phyloP scores from a whole-genome alignment of 2,329 filamentous ascomycete genomes.

The Aspergillus pseudoviridinutans region DNA sequence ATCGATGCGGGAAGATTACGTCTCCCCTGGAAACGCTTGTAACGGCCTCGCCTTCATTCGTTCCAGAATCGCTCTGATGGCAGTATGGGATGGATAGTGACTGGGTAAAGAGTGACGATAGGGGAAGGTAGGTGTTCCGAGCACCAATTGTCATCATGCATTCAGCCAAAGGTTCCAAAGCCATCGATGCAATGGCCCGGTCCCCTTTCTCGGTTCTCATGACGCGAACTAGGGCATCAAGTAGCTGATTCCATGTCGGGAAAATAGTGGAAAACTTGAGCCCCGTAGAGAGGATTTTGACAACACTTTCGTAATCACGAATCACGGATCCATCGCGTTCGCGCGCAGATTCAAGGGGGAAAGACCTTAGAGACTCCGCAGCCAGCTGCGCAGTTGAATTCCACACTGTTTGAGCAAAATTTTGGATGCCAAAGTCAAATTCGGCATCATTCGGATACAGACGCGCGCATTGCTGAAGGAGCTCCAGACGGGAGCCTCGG shows the following conservation, averaged over 20 bases:
- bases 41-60: neutral
- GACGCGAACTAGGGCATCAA: conserved; percentile 54
- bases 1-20: conserved; percentile 41
- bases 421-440: conserved; percentile 4
- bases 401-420: conserved; percentile 31
- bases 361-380: conserved; percentile 38
- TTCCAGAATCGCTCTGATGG: conserved; percentile 6
- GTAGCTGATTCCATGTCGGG: conserved; percentile 49
- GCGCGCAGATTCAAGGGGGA: conserved; percentile 36
- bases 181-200: conserved; percentile 59
- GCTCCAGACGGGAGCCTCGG: conserved; percentile 35
- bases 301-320: conserved; percentile 66
- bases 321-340: conserved; percentile 51
- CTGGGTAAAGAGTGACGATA: conserved; percentile 29
- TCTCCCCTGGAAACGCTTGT: neutral
- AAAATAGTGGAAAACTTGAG: conserved; percentile 26
- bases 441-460: conserved; percentile 17
- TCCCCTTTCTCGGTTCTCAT: conserved; percentile 64
- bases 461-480: conserved; percentile 36
- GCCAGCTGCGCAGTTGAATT: conserved; percentile 31
- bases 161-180: conserved; percentile 69
- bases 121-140: conserved; percentile 32
- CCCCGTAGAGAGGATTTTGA: conserved; percentile 64
- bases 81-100: conserved; percentile 33
- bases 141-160: conserved; percentile 35